Conservation (phyloP, 179 eudicot species). For the Spergularia azorica region DNA sequence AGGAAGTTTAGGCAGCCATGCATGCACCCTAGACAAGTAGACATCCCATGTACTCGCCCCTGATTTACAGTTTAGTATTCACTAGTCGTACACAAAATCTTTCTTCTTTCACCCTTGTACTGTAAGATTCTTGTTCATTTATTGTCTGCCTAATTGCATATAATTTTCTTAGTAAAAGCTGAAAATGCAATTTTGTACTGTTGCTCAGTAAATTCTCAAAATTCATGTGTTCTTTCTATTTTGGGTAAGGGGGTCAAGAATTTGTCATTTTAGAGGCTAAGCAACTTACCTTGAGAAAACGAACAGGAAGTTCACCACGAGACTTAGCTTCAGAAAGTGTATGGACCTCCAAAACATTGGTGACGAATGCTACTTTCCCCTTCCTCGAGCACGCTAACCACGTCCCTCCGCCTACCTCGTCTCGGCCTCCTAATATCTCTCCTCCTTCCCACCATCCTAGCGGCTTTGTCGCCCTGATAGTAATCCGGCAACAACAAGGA, state of each 20-base stretch:
- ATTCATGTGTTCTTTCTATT: not conserved
- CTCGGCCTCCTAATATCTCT: conserved; percentile 79
- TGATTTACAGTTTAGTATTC: no score
- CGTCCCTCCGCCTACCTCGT: conserved; percentile 82
- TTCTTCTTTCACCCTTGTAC: no score
- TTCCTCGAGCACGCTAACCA: conserved; percentile 71
- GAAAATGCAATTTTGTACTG: no score
- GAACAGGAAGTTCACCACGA: conserved; percentile 80
- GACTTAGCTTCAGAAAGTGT: conserved; percentile 52
- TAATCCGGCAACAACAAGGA: no score
- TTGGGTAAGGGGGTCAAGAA: not conserved
- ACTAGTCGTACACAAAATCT: no score
- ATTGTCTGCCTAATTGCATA: no score
- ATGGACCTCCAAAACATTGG: conserved; percentile 71
- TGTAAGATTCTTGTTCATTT: no score
- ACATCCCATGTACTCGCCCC: no score
- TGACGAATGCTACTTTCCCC: conserved; percentile 67
- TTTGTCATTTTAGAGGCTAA: not conserved
- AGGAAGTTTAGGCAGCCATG: no score
- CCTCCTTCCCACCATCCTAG: conserved; percentile 85
- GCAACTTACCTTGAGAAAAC: conserved; percentile 55
- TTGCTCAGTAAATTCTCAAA: not conserved
- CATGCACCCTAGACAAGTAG: no score
- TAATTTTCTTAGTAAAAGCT: no score
- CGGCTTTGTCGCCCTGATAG: conserved; percentile 57